phyloP scores from a whole-genome alignment of 768 basidiomycete genomes.

The Hygrocybe punicea region DNA sequence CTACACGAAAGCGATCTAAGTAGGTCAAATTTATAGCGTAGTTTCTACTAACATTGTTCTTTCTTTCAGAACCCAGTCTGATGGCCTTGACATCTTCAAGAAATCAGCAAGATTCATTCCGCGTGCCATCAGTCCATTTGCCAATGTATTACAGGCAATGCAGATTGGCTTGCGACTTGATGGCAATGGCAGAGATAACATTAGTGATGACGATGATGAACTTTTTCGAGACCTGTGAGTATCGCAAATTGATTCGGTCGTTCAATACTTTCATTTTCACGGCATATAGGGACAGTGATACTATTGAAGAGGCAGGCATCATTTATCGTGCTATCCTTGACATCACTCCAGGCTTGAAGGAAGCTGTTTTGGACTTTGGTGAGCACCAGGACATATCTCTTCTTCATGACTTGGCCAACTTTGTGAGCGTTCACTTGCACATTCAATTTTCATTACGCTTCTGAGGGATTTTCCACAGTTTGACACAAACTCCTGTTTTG shows the following conservation, averaged over 20 bases:
- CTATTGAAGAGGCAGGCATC: neutral
- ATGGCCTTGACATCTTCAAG: neutral
- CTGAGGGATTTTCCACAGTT: neutral
- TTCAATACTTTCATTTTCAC: neutral
- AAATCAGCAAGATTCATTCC: neutral
- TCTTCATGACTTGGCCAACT: neutral
- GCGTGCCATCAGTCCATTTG: neutral
- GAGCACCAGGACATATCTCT: neutral
- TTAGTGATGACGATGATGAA: neutral
- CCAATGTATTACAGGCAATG: neutral
- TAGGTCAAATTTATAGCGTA: too few relatives aligned
- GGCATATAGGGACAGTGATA: neutral
- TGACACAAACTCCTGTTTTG: neutral
- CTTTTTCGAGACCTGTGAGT: too few relatives aligned
- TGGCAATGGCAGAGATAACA: neutral
- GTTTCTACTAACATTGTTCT: too few relatives aligned
- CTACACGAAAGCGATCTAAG: too few relatives aligned
- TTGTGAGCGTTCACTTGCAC: neutral
- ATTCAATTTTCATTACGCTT: neutral
- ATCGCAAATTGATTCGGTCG: neutral
- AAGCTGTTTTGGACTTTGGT: neutral
- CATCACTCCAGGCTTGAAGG: neutral
- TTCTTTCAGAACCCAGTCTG: neutral
- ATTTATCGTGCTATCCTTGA: neutral
- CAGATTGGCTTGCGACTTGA: neutral